Base-by-base conservation (phyloP, 2,329 filamentous ascomycete species). In the Aspergillus arachidicola region DNA sequence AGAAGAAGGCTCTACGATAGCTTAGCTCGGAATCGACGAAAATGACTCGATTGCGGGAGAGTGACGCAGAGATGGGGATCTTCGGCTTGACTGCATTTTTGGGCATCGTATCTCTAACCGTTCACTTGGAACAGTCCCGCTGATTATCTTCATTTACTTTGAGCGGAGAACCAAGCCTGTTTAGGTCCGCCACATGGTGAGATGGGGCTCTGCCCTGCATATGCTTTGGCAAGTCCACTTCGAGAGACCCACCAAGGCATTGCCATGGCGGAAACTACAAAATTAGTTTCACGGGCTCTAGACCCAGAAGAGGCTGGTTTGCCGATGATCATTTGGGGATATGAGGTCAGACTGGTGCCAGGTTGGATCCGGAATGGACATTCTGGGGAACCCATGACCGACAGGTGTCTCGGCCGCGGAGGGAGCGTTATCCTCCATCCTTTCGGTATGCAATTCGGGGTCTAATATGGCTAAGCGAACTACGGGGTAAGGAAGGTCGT, bases 41-140 rank as follows among this genome's bases (percentile, higher is more conserved):
- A 64, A 61, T 54, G 48, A 45, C 16, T 30, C 6, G 55, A 21
- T 28, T 23, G 55, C 16, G 45, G 23, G 36, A 55, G 56, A 57
- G 61, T 62, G 59, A 64, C 53, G 59, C 61, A 57, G 60, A 64
- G 68, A 66, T 70, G 45, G 63, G 62, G 68, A 70, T 70, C 67
- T 63, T 68, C 66, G 53, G 45, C 32, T 54, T 53, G 41, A 59
- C 48, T 61, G 61, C 50, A 54, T 57, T 62, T 64, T 55, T 50
- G 48, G 64, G 57, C 26, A 56, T 21, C 19, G 38, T 43, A 41
- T 56, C 41, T 34, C 28, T 56, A 38, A 57, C 61, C 62, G 57
- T 50, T 51, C 59, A 55, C 46, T 57, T 58, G 41, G 36, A 41
- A 64, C 53, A 62, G 46, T 36, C 50, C 57, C 48, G 11, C 36